These are phyloP conservation scores for Sclerotinia trifoliorum DNA, from an alignment of 2,329 filamentous ascomycete genomes.

Conservation along the genomic window DNA sequence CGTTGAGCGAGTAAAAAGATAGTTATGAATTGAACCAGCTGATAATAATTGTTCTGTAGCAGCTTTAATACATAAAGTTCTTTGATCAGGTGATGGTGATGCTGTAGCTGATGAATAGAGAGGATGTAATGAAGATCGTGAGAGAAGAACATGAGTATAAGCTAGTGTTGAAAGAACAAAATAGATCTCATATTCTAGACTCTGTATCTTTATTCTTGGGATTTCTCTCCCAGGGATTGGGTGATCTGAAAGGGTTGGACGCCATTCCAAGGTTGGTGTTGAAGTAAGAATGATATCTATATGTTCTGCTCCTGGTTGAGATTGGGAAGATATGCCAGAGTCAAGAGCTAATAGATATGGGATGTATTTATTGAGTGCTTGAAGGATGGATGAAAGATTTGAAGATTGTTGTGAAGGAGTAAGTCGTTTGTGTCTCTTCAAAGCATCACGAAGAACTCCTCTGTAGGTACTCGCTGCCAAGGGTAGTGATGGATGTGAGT, in stretches of 20 bases:
- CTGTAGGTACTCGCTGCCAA: conserved; percentile 79
- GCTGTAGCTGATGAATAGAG: conserved; percentile 66
- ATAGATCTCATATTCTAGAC: conserved; percentile 78
- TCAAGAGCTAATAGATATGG: conserved; percentile 81
- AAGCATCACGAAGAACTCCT: conserved; percentile 73
- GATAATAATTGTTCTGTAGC: conserved; percentile 77
- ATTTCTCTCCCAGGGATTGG: conserved; percentile 62
- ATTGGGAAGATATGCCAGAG: conserved; percentile 61
- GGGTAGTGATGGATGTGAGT: conserved; percentile 85
- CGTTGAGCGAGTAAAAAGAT: conserved; percentile 60
- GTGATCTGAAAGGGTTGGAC: conserved; percentile 70
- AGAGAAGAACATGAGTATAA: conserved; percentile 69
- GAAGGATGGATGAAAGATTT: conserved; percentile 68
- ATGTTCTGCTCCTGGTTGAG: conserved; percentile 54
- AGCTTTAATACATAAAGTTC: conserved; percentile 65
- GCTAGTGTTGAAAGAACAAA: conserved; percentile 78
- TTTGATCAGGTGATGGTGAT: conserved; percentile 62
- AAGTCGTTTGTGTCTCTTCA: conserved; percentile 91
- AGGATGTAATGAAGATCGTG: conserved; percentile 68
- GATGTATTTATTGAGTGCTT: conserved; percentile 72
- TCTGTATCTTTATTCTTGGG: conserved; percentile 65
- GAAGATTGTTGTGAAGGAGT: conserved; percentile 66
- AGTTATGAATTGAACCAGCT: conserved; percentile 74
- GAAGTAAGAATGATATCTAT: conserved; percentile 65
- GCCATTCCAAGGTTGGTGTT: conserved; percentile 73